A percentile compares a stretch with the other conserved stretches of the same genome.
phyloP scores from a whole-genome alignment of 176 grass and related monocot species.

The Eleusine coracana region DNA sequence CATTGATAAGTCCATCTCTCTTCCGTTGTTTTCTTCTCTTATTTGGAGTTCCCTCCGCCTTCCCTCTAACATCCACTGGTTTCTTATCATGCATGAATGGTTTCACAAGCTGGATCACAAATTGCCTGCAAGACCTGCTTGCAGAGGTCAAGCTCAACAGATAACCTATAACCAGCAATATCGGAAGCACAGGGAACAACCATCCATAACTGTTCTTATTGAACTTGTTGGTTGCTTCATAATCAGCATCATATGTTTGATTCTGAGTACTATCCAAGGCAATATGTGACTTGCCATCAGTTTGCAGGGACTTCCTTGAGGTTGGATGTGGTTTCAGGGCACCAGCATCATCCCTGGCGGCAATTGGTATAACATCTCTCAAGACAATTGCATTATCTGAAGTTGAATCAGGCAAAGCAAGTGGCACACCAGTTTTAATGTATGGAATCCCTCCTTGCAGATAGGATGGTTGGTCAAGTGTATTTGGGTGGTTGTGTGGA shows the following conservation, averaged over 20 bases:
- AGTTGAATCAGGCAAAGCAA: slow-evolving; percentile 54
- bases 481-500: slow-evolving; percentile 44
- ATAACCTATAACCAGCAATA: slow-evolving; percentile 40
- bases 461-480: slow-evolving; percentile 55
- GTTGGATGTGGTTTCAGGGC: slow-evolving; percentile 11
- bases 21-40: slow-evolving; percentile 78
- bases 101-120: slow-evolving; percentile 40
- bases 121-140: slow-evolving; percentile 37
- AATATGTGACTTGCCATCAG: slow-evolving; percentile 23
- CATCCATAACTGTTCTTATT: slow-evolving; percentile 31
- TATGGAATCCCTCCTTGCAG: slow-evolving; percentile 56
- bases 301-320: slow-evolving; percentile 11
- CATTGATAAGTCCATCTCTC: slow-evolving; percentile 45
- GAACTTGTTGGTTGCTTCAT: slow-evolving; percentile 31
- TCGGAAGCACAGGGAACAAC: slow-evolving; percentile 45
- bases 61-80: slow-evolving; percentile 44
- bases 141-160: slow-evolving; percentile 41
- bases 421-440: slow-evolving; percentile 43
- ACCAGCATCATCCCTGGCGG: slow-evolving; percentile 25
- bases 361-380: slow-evolving; percentile 42
- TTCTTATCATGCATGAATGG: slow-evolving; percentile 49
- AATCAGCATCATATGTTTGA: slow-evolving; percentile 34
- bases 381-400: slow-evolving; percentile 42
- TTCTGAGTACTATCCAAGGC: slow-evolving; percentile 37
- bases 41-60: slow-evolving; percentile 49